Conservation (phyloP, 768 basidiomycete species). For the Hirschioporus abietinus region DNA sequence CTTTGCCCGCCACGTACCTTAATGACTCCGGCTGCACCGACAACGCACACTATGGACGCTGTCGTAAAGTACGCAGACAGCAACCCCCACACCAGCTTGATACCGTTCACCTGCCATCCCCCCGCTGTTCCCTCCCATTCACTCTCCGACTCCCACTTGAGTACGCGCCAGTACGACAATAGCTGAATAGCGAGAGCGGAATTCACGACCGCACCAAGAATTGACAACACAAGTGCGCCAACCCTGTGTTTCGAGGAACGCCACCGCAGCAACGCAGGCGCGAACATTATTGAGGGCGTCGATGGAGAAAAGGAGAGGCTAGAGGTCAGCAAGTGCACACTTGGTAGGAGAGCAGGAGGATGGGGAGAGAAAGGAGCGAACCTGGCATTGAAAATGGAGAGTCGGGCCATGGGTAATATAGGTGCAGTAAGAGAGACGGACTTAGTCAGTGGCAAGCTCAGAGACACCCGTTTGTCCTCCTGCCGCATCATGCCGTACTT, state of each 20-base stretch:
- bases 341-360: background rate
- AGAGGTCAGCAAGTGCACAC: background rate
- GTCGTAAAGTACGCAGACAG: constrained; percentile 62
- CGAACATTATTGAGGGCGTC: background rate
- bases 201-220: constrained; percentile 37
- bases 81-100: constrained; percentile 53
- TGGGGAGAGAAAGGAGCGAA: background rate
- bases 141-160: constrained; percentile 41
- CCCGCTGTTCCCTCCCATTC: constrained; percentile 45
- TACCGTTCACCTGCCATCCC: constrained; percentile 34
- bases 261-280: background rate
- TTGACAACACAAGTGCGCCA: constrained; percentile 31
- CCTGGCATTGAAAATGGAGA: constrained; percentile 1
- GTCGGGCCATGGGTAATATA: background rate
- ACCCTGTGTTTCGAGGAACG: constrained; percentile 23
- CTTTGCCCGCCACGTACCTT: constrained; percentile 41
- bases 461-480: background rate
- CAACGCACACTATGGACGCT: constrained; percentile 54
- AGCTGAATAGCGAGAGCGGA: constrained; percentile 34
- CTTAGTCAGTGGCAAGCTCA: background rate
- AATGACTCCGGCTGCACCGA: constrained; percentile 66
- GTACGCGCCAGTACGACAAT: constrained; percentile 37
- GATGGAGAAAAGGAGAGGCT: background rate
- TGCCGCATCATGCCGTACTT: background rate
- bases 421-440: constrained; percentile 1